Percentiles rank a stretch among this genome's conserved stretches.
phyloP scores from a whole-genome alignment of 371 early-diverging fungal genomes.

The Syncephalastrum sp. region DNA sequence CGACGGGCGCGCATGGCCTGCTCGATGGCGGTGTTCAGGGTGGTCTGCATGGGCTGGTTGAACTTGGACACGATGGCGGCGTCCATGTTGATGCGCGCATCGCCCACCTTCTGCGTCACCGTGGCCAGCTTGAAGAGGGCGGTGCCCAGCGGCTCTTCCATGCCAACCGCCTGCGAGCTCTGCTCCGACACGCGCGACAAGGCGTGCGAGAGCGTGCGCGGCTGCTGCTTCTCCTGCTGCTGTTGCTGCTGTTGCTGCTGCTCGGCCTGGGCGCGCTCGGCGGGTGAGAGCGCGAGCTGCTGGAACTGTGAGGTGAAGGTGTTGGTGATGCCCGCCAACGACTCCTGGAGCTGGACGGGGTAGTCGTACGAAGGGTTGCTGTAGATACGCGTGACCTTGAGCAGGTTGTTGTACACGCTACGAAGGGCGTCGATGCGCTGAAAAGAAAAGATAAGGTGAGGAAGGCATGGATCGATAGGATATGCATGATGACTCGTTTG shows the following conservation, averaged over 20 bases:
- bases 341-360: slow-evolving; percentile 74
- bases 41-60: slow-evolving; percentile 69
- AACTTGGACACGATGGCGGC: slow-evolving; percentile 69
- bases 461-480: background rate
- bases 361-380: slow-evolving; percentile 74
- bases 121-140: slow-evolving; percentile 83
- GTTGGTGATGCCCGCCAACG: slow-evolving; percentile 64
- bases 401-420: slow-evolving; percentile 64
- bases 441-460: background rate
- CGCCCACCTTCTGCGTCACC: slow-evolving; percentile 82
- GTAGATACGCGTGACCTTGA: slow-evolving; percentile 74
- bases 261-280: slow-evolving; percentile 45
- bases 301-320: slow-evolving; percentile 65
- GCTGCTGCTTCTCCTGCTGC: slow-evolving; percentile 36
- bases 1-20: slow-evolving; percentile 83
- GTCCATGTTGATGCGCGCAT: slow-evolving; percentile 75
- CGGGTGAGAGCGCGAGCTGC: slow-evolving; percentile 54
- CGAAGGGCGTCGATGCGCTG: slow-evolving; percentile 70
- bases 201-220: slow-evolving; percentile 72
- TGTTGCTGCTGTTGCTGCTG: slow-evolving; percentile 14
- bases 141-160: slow-evolving; percentile 77
- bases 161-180: slow-evolving; percentile 64
- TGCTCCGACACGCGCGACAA: slow-evolving; percentile 68
- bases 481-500: background rate
- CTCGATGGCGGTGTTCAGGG: slow-evolving; percentile 72